Evolutionary conservation across 306 rosid species (phyloP).

Genomic region (Mimosa bimucronata): DNA sequence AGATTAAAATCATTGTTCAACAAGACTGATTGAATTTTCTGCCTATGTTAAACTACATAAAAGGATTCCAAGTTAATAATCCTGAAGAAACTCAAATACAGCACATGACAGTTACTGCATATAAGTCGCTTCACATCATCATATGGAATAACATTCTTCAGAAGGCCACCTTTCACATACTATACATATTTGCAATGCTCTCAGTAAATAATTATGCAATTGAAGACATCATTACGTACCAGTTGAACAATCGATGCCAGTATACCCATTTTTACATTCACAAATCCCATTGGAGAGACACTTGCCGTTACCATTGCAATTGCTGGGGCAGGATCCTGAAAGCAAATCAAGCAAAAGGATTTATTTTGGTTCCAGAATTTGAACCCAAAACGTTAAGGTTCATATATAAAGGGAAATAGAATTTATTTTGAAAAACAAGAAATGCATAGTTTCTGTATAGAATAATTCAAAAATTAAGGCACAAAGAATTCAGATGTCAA

Average conservation of each 20-base stretch:
- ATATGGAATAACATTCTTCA: background rate
- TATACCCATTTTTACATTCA: slow-evolving; percentile 74
- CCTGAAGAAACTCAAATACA: slow-evolving; percentile 23
- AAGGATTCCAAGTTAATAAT: slow-evolving; percentile 10
- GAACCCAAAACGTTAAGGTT: background rate
- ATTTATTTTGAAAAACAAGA: background rate
- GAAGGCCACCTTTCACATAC: background rate
- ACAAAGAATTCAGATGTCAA: slow-evolving; percentile 4
- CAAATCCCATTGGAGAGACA: slow-evolving; percentile 85
- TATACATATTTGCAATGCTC: background rate
- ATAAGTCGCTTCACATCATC: slow-evolving; percentile 7
- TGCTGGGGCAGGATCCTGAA: slow-evolving; percentile 76
- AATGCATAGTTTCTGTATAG: background rate
- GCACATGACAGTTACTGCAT: slow-evolving; percentile 2
- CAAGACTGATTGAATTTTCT: slow-evolving; percentile 13
- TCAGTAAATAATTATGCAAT: background rate
- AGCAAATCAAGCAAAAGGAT: slow-evolving; percentile 13
- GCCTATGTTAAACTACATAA: slow-evolving; percentile 5
- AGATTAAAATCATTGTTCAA: background rate
- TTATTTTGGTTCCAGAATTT: background rate
- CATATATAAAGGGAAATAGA: background rate
- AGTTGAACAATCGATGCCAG: slow-evolving; percentile 88
- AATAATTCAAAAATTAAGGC: slow-evolving; percentile 14
- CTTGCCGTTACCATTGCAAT: slow-evolving; percentile 68
- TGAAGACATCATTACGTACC: slow-evolving; percentile 47